These are phyloP conservation scores for Waltergamsia citrina DNA, from an alignment of 2,329 filamentous ascomycete genomes.

Conservation along the genomic window DNA sequence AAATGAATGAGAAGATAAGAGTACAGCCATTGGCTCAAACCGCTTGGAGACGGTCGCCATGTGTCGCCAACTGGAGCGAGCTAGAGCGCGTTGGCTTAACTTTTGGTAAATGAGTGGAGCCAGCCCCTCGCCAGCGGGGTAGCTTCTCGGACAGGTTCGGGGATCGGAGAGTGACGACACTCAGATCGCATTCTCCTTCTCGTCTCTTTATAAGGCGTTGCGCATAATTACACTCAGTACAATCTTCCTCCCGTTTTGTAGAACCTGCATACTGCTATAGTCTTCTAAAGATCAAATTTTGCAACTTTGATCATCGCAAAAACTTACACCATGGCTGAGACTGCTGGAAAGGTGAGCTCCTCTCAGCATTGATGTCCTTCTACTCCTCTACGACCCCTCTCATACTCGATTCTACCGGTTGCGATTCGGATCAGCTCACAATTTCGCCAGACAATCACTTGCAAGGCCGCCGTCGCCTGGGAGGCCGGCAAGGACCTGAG, in stretches of 20 bases:
- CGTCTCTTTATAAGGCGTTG: too few relatives aligned
- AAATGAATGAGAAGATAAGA: too few relatives aligned
- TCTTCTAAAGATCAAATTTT: constrained; percentile 12
- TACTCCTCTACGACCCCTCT: neutral
- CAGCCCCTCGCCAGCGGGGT: constrained; percentile 5
- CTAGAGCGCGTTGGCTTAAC: too few relatives aligned
- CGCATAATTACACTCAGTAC: too few relatives aligned
- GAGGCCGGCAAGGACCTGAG: constrained; percentile 83
- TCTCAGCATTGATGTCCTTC: neutral
- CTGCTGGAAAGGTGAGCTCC: constrained; percentile 37
- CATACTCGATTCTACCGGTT: neutral
- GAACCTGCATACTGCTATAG: neutral
- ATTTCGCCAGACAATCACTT: constrained; percentile 69
- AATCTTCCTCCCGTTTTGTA: neutral
- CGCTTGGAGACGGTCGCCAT: too few relatives aligned
- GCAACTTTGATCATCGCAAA: neutral
- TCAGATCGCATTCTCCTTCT: neutral
- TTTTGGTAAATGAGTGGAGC: too few relatives aligned
- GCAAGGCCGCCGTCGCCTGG: constrained; percentile 97
- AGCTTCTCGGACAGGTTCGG: constrained; percentile 6
- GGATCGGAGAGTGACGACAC: constrained; percentile 7
- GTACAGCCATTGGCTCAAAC: too few relatives aligned
- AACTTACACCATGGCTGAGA: constrained; percentile 34
- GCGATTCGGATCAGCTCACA: neutral
- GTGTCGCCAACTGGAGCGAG: too few relatives aligned